Conservation (phyloP, 306 rosid species). For the Medicago truncatula region DNA sequence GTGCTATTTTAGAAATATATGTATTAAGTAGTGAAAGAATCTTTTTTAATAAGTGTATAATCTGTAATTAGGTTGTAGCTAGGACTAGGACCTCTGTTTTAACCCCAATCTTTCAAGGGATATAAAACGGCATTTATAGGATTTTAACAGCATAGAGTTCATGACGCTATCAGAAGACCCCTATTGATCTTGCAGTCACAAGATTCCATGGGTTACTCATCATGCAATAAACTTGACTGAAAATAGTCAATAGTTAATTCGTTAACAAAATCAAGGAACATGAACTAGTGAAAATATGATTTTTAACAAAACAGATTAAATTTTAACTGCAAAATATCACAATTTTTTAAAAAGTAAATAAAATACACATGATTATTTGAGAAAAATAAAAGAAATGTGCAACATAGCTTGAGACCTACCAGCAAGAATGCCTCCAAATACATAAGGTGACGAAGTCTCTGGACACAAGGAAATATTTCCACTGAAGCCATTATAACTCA, state of each 20-base stretch:
- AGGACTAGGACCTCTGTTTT: not conserved
- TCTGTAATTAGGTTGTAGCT: not conserved
- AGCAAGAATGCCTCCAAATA: slow-evolving; percentile 95
- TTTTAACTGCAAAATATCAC: slow-evolving; percentile 22
- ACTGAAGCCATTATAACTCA: slow-evolving; percentile 59
- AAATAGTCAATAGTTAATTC: slow-evolving; percentile 24
- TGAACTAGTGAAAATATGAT: slow-evolving; percentile 6
- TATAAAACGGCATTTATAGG: slow-evolving; percentile 28
- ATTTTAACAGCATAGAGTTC: slow-evolving; percentile 30
- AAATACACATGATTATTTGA: slow-evolving; percentile 16
- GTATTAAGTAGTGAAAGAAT: too few species aligned
- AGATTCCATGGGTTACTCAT: slow-evolving; percentile 33
- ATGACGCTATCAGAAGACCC: slow-evolving; percentile 30
- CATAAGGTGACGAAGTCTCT: slow-evolving; percentile 61
- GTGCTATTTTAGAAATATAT: too few species aligned
- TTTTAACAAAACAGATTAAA: not conserved
- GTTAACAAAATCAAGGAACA: slow-evolving; percentile 3
- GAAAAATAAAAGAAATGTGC: slow-evolving; percentile 42
- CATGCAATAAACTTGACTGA: slow-evolving; percentile 26
- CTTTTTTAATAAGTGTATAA: too few species aligned
- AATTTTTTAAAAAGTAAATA: not conserved
- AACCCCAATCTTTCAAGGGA: not conserved
- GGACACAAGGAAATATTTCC: slow-evolving; percentile 78
- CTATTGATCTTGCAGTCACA: slow-evolving; percentile 28
- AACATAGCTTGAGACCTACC: slow-evolving; percentile 62